Evolutionary conservation across 2,329 filamentous ascomycete species (phyloP).

Genomic region (Aspergillus texensis): DNA sequence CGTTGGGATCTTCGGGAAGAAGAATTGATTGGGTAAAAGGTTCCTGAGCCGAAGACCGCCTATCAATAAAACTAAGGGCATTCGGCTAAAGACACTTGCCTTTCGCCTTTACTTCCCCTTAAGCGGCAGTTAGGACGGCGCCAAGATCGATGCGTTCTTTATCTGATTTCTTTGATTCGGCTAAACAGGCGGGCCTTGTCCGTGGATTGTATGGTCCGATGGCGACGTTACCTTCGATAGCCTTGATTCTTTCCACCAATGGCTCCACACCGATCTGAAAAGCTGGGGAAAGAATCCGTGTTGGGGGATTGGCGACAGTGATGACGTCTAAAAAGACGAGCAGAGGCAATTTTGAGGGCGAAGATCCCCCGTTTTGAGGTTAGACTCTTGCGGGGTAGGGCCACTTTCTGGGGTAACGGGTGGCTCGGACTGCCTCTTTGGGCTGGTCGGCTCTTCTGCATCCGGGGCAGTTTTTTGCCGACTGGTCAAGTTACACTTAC

Average conservation of each 20-base stretch:
- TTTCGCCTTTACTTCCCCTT: not conserved
- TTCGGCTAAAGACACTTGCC: not conserved
- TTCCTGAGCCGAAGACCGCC: not conserved
- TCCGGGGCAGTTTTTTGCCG: not conserved
- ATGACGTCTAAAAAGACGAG: not conserved
- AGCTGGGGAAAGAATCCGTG: not conserved
- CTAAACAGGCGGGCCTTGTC: not conserved
- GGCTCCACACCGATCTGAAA: not conserved
- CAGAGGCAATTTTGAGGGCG: not conserved
- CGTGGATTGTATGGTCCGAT: not conserved
- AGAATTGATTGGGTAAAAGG: not conserved
- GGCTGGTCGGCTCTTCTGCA: not conserved
- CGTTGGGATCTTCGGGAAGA: not conserved
- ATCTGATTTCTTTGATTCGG: not conserved
- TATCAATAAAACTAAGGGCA: not conserved
- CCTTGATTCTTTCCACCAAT: not conserved
- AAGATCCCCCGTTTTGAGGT: constrained; percentile 3
- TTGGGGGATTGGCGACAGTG: not conserved
- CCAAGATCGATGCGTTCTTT: not conserved
- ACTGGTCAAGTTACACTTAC: not conserved
- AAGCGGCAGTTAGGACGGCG: not conserved
- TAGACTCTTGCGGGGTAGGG: constrained; percentile 10
- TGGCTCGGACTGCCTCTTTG: constrained; percentile 17
- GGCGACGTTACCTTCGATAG: not conserved
- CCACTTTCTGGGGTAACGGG: constrained; percentile 8